phyloP scores from a whole-genome alignment of 495 filamentous ascomycete species.

The Xanthoparmelia taractica region DNA sequence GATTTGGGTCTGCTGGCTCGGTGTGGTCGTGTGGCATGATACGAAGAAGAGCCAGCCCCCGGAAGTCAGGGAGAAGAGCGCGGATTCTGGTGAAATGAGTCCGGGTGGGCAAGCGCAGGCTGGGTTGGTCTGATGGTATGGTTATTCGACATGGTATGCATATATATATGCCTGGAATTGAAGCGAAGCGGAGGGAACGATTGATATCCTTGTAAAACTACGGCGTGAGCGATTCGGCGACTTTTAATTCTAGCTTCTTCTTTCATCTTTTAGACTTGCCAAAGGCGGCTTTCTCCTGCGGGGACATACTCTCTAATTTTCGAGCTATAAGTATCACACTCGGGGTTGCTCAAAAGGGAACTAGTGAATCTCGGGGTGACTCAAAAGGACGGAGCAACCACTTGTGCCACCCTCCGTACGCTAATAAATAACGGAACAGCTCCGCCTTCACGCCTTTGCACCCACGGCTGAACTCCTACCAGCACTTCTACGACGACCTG shows the following conservation, averaged over 20 bases:
- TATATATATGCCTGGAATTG: neutral
- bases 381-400: too few species aligned
- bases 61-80: neutral
- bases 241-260: neutral
- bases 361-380: neutral
- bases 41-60: neutral
- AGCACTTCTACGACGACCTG: too few species aligned
- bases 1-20: constrained; percentile 41
- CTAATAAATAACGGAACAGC: too few species aligned
- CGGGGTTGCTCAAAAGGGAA: neutral
- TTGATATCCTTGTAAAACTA: neutral
- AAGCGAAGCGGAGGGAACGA: neutral
- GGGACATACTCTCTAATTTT: neutral
- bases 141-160: neutral
- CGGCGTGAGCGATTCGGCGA: neutral
- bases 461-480: too few species aligned
- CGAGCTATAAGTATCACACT: too few species aligned
- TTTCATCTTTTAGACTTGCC: neutral
- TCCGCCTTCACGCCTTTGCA: too few species aligned
- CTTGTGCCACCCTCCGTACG: too few species aligned
- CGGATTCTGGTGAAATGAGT: neutral
- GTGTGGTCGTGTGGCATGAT: constrained; percentile 19
- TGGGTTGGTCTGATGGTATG: neutral
- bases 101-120: neutral
- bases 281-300: neutral